Evolutionary conservation across 2,329 filamentous ascomycete genomes (phyloP), one percentile per base, ranked within the genome.

Genomic region (Penicillium sp.): DNA sequence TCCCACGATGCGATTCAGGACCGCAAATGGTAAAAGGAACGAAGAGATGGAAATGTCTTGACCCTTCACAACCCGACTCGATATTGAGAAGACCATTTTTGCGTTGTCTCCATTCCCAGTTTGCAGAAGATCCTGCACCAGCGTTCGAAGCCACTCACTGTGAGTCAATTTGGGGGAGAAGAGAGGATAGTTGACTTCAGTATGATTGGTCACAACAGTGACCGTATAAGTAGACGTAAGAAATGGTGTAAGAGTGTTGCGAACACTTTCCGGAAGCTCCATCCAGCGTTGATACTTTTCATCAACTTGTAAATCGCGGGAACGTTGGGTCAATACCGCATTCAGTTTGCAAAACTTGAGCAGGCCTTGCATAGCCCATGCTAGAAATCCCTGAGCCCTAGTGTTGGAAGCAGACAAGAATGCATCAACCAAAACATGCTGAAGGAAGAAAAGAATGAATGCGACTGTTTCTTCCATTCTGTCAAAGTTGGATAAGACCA

Each of bases 301-400:
- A 47, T 82, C 82, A 11, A 81, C 79, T 29, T 86, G 82, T 20
- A 81, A 78, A 46, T 80, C 77, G 37, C 82, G 78, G 38, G 80
- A 78, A 43, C 81, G 77, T 18, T 81, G 72, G 31, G 77, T 76
- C 38, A 81, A 76, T 20, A 79, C 84, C 11, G 82, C 78, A 56
- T 81, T 86, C 67, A 97, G 87, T 29, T 89, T 87, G 67, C 89
- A 90, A 62, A 88, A 85, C 43, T 87, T 86, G 4, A 97, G 81
- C 39, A 97, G 81, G 66, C 96, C 89, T 73, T 99, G 94, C 86
- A 99, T 97, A 2, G 89, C 90, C 73, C 89, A 99, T 1, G 93
- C 93, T 18, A 99, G 81, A 69, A 95, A 96, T 0, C 92, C 92
- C 72, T 97, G 94, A 6, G 92, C 82, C 61, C 86, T 87, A 2